Evolutionary conservation across 345 rosid species (phyloP), one percentile per base, ranked within the genome.

Genomic region (Camelina sativa): DNA sequence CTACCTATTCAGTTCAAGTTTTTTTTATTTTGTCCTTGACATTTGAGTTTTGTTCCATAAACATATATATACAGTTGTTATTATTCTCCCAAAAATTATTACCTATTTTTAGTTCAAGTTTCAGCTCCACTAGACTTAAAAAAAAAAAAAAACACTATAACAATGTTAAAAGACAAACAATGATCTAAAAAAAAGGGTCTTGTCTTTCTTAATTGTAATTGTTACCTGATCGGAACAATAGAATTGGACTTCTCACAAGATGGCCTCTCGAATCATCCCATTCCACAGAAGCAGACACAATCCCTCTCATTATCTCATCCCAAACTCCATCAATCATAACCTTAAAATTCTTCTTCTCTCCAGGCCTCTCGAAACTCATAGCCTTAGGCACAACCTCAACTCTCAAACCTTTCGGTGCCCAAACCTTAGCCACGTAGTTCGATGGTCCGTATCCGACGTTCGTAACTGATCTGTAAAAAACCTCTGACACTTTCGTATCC

Each of bases 391-490:
- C n/a, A 34, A 94, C 95, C 44, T 56, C 34, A 50, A 91, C 64
- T 7, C 77, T 79, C 30, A 88, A 58, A 17, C 82, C 88, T 30
- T 84, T 70, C 0, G 89, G 88, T 22, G 92, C 74, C 13, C 69
- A 77, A 54, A 86, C 87, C 17, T 3, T 83, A 0, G 89, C 92
- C 53, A 79, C 85, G 74, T 83, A 94, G 8, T 37, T 67, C 10
- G 95, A 82, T 2, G 71, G 70, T 5, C 75, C 84, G 2, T 40
- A 41, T 30, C 86, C 93, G 0, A 90, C 97, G 28, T 84, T 32
- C 25, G 87, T 94, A 57, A 87, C 92, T 1, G 81, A 87, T 53
- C 97, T 76, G 80, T 84, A 65, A 72, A 90, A 94, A 54, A 80
- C 58, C 0, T 86, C 96, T 0, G 82, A 73, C 23, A 90, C 81